phyloP scores from a whole-genome alignment of 257 asterid genomes.

The Asclepias syriaca region DNA sequence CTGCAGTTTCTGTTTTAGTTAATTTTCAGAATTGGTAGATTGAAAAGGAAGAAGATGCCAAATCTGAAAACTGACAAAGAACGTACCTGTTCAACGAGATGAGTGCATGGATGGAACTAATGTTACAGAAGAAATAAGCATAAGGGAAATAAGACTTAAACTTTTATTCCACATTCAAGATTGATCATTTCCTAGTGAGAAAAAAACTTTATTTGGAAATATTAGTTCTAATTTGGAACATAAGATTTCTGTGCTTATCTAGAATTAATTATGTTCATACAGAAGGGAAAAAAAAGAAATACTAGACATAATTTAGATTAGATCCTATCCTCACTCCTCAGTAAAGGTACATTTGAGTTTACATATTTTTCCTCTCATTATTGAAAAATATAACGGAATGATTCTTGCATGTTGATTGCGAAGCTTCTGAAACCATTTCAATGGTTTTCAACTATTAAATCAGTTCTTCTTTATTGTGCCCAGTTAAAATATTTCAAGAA shows the following conservation, averaged over 20 bases:
- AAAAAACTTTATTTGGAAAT: neutral
- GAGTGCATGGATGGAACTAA: neutral
- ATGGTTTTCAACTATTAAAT: neutral
- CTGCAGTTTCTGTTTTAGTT: neutral
- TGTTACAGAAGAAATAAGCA: neutral
- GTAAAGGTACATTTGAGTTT: neutral
- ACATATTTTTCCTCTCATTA: neutral
- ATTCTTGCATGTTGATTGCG: no score
- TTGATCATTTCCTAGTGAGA: neutral
- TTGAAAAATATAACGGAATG: neutral
- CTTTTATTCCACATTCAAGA: neutral
- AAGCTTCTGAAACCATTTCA: neutral
- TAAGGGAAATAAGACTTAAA: neutral
- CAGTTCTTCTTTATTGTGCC: neutral
- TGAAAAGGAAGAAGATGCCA: neutral
- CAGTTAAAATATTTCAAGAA: constrained; percentile 11
- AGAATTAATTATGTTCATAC: neutral
- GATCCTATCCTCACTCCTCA: neutral
- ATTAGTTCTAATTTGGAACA: neutral
- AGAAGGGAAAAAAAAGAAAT: no score
- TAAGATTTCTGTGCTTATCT: neutral
- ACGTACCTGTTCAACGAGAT: neutral
- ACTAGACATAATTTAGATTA: neutral
- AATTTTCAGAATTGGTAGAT: neutral
- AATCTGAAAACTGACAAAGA: neutral